These are phyloP conservation scores for Rhodotorula sphaerocarpa DNA, from an alignment of 768 basidiomycete species.

Conservation along the genomic window DNA sequence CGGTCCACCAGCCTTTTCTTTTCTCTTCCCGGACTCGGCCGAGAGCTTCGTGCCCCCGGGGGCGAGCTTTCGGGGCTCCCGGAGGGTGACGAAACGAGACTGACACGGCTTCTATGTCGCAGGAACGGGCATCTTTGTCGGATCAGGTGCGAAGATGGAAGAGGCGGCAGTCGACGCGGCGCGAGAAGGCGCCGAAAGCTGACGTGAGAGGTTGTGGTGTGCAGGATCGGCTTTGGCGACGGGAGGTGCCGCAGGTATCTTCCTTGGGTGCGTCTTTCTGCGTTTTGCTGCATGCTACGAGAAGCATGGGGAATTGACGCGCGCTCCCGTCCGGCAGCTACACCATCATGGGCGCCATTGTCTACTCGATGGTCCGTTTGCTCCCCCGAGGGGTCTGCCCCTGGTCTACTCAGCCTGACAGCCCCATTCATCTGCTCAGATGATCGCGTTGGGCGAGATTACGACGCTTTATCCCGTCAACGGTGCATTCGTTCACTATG, in stretches of 20 bases:
- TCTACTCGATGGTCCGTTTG: constrained; percentile 1
- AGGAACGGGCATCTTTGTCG: constrained; percentile 18
- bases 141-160: neutral
- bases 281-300: too few relatives aligned
- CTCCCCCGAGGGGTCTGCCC: neutral
- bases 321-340: neutral
- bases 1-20: too few relatives aligned
- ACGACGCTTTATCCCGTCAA: constrained; percentile 43
- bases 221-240: neutral
- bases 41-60: accelerated
- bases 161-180: too few relatives aligned
- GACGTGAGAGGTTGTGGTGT: too few relatives aligned
- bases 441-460: constrained; percentile 39
- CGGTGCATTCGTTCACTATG: constrained; percentile 49
- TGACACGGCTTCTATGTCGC: neutral
- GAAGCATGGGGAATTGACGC: neutral
- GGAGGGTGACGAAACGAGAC: too few relatives aligned
- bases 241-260: constrained; percentile 6
- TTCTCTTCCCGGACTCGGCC: too few relatives aligned
- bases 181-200: too few relatives aligned
- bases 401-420: neutral
- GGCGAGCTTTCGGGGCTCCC: too few relatives aligned
- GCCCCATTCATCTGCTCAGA: neutral
- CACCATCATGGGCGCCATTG: constrained; percentile 1
- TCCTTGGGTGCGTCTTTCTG: neutral